phyloP scores from a whole-genome alignment of 139 green algal genomes.

The Volvox reticuliferus region DNA sequence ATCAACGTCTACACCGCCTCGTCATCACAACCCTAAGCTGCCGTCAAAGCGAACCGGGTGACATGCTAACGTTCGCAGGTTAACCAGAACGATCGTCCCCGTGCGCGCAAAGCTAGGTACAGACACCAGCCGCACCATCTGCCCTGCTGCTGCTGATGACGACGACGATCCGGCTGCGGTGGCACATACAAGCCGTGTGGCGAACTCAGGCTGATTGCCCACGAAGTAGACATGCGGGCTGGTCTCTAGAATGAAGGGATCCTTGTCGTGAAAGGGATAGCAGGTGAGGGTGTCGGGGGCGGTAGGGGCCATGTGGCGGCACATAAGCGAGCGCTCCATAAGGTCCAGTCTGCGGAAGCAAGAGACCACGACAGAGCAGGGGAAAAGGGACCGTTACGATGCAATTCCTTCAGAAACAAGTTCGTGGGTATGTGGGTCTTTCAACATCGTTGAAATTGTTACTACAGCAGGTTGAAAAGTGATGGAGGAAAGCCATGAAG shows the following conservation, averaged over 20 bases:
- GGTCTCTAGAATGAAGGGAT: conserved; percentile 95
- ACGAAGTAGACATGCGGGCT: conserved; percentile 95
- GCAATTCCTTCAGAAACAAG: too few relatives aligned
- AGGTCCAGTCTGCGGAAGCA: conserved; percentile 68
- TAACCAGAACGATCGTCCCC: conserved; percentile 86
- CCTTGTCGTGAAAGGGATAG: conserved; percentile 91
- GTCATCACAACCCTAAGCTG: conserved; percentile 13
- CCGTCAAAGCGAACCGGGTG: conserved; percentile 80
- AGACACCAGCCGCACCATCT: conserved; percentile 73
- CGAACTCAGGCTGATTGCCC: conserved; percentile 91
- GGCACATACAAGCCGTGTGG: conserved; percentile 52
- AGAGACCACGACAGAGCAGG: background rate
- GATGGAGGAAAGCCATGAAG: too few relatives aligned
- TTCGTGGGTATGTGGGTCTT: too few relatives aligned
- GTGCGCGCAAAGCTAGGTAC: conserved; percentile 86
- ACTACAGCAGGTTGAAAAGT: too few relatives aligned
- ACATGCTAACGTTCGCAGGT: conserved; percentile 86
- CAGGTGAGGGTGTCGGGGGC: conserved; percentile 96
- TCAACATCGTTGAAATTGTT: too few relatives aligned
- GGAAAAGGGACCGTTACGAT: background rate
- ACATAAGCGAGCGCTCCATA: conserved; percentile 82
- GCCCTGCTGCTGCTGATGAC: background rate
- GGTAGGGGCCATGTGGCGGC: conserved; percentile 93
- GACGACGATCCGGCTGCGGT: background rate
- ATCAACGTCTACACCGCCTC: too few relatives aligned